Base-by-base conservation (phyloP, 2,329 filamentous ascomycete genomes). In the Fusarium longipes region DNA sequence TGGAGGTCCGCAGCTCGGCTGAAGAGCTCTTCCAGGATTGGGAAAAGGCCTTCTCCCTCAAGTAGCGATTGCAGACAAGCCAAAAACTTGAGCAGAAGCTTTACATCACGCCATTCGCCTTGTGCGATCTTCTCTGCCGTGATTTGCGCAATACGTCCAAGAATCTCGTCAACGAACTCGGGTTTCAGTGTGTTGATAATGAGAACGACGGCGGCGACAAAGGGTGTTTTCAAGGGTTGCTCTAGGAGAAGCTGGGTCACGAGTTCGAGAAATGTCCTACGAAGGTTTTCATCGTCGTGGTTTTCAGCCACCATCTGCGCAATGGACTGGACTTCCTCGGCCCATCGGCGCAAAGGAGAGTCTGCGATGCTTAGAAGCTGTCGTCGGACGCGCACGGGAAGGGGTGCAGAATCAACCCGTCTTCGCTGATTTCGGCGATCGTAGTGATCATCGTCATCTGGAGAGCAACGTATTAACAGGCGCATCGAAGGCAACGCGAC, bases 161-260 rank as follows among this genome's bases (percentile, higher is more conserved):
- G 82, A 20, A 97, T 82, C 67, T 93, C 87, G 35, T 85, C 84
- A 30, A 91, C 87, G 33, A 97, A 84, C 69, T 96, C 91, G 6
- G 91, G 84, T 75, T 93, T 93, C 72, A 91, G 81, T 25, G 87
- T 86, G 80, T 98, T 97, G 68, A 90, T 86, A 57, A 93, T 86
- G 58, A 97, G 85, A 40, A 96, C 86, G 15, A 95, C 89, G 20
- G 92, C 93, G 11, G 94, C 93, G 35, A 97, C 86, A 76, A 97
- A 98, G 0, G 96, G 95, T n/a, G 93, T 96, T 83, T 98, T 98
- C 78, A 99, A 90, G 2, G 96, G 96, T 80, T 99, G 96, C 81
- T 99, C 96, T 33, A 93, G 77, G 40, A 91, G 85, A 68, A 98
- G 84, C 78, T 95, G 92, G 59, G 94, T 81, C 9, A 89, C 83